Conservation (phyloP, 495 filamentous ascomycete genomes). For the Penicillium taxi region DNA sequence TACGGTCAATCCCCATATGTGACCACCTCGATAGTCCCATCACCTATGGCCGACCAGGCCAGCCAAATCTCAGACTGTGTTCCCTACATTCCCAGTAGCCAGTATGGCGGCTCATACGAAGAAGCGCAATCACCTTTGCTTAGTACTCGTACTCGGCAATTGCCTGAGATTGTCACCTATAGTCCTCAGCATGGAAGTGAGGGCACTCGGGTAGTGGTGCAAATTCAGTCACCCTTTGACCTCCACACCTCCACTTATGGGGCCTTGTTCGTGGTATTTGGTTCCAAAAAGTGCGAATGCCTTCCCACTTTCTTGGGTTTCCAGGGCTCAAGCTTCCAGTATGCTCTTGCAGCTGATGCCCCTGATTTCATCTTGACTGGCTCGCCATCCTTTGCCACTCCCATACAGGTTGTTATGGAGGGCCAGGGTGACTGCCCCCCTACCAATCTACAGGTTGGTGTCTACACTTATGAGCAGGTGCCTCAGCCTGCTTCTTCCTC, state of each 20-base stretch:
- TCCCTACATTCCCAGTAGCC: constrained; percentile 34
- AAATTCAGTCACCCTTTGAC: constrained; percentile 68
- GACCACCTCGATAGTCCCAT: constrained; percentile 37
- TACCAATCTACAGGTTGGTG: constrained; percentile 59
- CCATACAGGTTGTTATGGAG: constrained; percentile 65
- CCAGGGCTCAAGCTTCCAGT: constrained; percentile 53
- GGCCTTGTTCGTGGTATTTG: constrained; percentile 65
- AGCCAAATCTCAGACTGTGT: constrained; percentile 42
- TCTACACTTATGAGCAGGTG: constrained; percentile 63
- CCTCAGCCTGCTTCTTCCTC: constrained; percentile 26
- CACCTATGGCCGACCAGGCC: constrained; percentile 39
- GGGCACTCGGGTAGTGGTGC: constrained; percentile 62
- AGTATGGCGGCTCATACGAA: constrained; percentile 41
- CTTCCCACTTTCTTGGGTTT: constrained; percentile 53
- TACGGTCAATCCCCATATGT: constrained; percentile 40
- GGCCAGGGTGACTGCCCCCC: constrained; percentile 53
- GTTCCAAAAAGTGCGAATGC: constrained; percentile 56
- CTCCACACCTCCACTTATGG: constrained; percentile 49
- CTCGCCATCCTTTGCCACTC: constrained; percentile 59
- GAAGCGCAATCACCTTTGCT: constrained; percentile 35
- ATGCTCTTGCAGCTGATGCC: constrained; percentile 62
- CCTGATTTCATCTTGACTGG: constrained; percentile 63
- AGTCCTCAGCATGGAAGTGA: constrained; percentile 57
- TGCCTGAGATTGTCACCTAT: constrained; percentile 58
- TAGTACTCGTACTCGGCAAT: constrained; percentile 20